These are phyloP conservation scores for Penicillium fuscoglaucum DNA, from an alignment of 2,329 filamentous ascomycete genomes.

Conservation along the genomic window DNA sequence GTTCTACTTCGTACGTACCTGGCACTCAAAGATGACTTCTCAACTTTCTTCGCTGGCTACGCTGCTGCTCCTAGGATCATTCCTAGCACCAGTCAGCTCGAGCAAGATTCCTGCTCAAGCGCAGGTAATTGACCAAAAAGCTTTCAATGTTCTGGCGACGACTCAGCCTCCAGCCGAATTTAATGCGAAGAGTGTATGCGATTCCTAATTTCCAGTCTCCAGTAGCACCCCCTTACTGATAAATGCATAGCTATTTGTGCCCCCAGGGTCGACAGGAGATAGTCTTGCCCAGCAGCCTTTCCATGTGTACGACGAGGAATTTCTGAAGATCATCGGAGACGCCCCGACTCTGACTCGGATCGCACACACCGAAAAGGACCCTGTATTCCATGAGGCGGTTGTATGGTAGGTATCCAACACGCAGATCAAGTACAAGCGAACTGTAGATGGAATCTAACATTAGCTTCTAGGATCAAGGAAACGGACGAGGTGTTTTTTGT, in stretches of 20 bases:
- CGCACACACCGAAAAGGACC: slow-evolving; percentile 14
- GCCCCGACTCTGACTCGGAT: slow-evolving; percentile 15
- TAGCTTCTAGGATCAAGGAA: slow-evolving; percentile 9
- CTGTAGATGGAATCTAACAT: background rate
- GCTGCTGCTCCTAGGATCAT: background rate
- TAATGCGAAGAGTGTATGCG: slow-evolving; percentile 15
- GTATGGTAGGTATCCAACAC: slow-evolving; percentile 14
- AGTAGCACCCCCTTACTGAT: background rate
- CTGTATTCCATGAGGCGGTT: slow-evolving; percentile 18
- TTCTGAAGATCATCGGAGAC: slow-evolving; percentile 13
- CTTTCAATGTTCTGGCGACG: slow-evolving; percentile 21
- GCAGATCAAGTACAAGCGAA: background rate
- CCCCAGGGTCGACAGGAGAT: slow-evolving; percentile 13
- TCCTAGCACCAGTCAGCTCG: slow-evolving; percentile 6
- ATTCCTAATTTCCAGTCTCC: background rate
- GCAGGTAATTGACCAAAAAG: slow-evolving; percentile 18
- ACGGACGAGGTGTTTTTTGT: slow-evolving; percentile 24
- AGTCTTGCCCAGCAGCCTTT: slow-evolving; percentile 12
- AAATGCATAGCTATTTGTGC: slow-evolving; percentile 11
- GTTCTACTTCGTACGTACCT: background rate
- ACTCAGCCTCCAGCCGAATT: slow-evolving; percentile 17
- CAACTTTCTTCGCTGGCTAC: background rate
- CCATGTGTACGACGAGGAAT: slow-evolving; percentile 19
- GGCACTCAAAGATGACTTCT: background rate
- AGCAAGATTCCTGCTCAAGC: slow-evolving; percentile 21